Evolutionary conservation across 1,284 basidiomycete genomes (phyloP).

Genomic region (Retiboletus flavoniger): DNA sequence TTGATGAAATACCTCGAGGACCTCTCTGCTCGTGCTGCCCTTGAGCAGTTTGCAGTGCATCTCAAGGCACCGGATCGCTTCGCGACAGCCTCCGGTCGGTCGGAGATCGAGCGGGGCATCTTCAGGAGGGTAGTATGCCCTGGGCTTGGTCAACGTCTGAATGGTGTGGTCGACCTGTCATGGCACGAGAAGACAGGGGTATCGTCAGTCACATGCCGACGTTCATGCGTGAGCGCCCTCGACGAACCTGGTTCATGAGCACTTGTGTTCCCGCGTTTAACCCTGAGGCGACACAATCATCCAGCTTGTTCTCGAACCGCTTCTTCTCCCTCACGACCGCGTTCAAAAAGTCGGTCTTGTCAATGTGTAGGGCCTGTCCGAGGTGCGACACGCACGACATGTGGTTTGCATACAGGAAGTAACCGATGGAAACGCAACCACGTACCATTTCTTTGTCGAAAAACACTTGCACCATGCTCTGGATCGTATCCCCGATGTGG

Average conservation of each 20-base stretch:
- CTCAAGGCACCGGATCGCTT: conserved; percentile 83
- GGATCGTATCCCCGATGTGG: conserved; percentile 95
- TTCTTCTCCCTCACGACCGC: conserved; percentile 95
- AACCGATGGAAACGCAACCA: neutral
- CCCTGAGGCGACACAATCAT: conserved; percentile 91
- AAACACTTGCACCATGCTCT: conserved; percentile 96
- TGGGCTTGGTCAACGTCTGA: conserved; percentile 74
- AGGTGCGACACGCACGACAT: neutral
- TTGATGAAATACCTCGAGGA: conserved; percentile 96
- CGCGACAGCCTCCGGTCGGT: conserved; percentile 82
- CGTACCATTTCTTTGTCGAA: conserved; percentile 91
- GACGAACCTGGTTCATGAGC: conserved; percentile 84
- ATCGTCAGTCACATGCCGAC: conserved; percentile 7
- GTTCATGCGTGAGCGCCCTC: neutral
- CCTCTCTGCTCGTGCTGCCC: conserved; percentile 93
- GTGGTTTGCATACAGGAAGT: neutral
- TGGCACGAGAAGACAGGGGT: neutral
- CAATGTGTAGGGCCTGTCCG: conserved; percentile 75
- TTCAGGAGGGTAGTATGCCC: conserved; percentile 89
- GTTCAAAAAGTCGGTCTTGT: conserved; percentile 92
- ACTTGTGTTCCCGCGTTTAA: conserved; percentile 95
- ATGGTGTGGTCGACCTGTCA: conserved; percentile 92
- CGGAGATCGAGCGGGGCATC: conserved; percentile 74
- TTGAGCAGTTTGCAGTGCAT: conserved; percentile 89
- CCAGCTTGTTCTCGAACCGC: conserved; percentile 86